Percentiles rank a stretch among this genome's conserved stretches.
Evolutionary conservation across 2,329 filamentous ascomycete species (phyloP).

Genomic region (Penicillium sclerotiorum): DNA sequence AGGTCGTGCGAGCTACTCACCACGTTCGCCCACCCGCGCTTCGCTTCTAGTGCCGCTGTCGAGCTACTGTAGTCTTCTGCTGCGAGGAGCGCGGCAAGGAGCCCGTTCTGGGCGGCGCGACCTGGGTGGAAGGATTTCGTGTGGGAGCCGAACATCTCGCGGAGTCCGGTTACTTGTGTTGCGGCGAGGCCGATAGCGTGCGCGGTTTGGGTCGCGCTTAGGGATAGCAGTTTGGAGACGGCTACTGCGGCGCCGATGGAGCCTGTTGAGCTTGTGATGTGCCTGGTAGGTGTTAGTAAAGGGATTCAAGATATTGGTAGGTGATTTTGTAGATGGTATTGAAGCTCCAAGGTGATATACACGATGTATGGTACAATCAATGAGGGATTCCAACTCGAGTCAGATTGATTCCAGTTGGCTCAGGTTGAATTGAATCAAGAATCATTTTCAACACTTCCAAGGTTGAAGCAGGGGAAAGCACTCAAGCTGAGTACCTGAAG

Average conservation of each 20-base stretch:
- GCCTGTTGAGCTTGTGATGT: conserved; percentile 39
- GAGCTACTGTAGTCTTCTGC: conserved; percentile 54
- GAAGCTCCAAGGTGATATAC: no score
- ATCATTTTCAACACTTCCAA: no score
- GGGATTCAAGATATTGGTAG: no score
- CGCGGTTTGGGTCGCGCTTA: conserved; percentile 45
- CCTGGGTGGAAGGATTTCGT: conserved; percentile 60
- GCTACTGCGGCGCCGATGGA: conserved; percentile 58
- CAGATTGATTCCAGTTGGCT: no score
- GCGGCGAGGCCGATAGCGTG: conserved; percentile 58
- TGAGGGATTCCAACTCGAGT: no score
- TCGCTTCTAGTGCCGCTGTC: conserved; percentile 52
- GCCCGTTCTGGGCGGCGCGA: conserved; percentile 55
- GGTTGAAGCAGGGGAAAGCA: no score
- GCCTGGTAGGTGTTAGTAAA: not conserved
- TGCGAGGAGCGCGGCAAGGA: conserved; percentile 52
- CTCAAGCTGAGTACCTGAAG: not conserved
- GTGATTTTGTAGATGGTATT: no score
- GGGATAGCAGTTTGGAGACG: conserved; percentile 51
- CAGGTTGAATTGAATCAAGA: no score
- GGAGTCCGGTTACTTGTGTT: conserved; percentile 56
- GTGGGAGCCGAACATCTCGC: conserved; percentile 59
- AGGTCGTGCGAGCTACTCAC: conserved; percentile 49
- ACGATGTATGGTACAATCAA: no score
- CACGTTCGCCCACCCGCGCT: conserved; percentile 58